A percentile compares a stretch with the other conserved stretches of the same genome.
These are phyloP conservation scores for Salix suchowensis DNA, from an alignment of 345 rosid species.

Conservation along the genomic window DNA sequence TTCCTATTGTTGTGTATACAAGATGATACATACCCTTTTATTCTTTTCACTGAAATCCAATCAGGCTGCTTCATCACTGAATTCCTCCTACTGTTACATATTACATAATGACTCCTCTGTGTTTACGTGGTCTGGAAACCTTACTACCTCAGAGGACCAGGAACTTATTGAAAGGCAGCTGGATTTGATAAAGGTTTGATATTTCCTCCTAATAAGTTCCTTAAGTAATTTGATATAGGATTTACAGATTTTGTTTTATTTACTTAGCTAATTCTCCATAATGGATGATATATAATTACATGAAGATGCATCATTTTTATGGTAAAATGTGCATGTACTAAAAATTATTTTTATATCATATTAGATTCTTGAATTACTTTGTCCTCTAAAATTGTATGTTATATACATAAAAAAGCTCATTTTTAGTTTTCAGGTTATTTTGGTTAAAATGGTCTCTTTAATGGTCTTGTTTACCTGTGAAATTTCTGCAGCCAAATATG, in stretches of 20 bases:
- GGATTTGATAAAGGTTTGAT: slow-evolving; percentile 88
- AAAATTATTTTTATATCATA: background rate
- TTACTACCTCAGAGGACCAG: slow-evolving; percentile 66
- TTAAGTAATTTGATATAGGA: slow-evolving; percentile 1
- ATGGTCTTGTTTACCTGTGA: slow-evolving; percentile 8
- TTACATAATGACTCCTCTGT: slow-evolving; percentile 70
- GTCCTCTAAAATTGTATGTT: background rate
- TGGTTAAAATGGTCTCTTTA: background rate
- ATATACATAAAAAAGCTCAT: slow-evolving; percentile 2
- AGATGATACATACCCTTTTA: slow-evolving; percentile 1
- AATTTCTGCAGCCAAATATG: slow-evolving; percentile 66
- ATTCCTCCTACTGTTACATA: slow-evolving; percentile 90
- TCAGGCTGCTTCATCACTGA: slow-evolving; percentile 84
- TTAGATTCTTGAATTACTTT: no score
- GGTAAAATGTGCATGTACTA: no score
- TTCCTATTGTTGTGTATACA: background rate
- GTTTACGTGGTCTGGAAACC: slow-evolving; percentile 89
- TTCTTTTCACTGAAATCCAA: slow-evolving; percentile 11
- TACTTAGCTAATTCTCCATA: no score
- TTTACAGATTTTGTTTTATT: background rate
- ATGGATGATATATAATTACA: no score
- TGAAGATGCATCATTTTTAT: no score
- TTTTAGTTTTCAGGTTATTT: slow-evolving; percentile 16
- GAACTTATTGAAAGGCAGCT: slow-evolving; percentile 90
- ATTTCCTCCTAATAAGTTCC: slow-evolving; percentile 7